Percentiles rank a stretch among this genome's conserved stretches.
These are phyloP conservation scores for Xylaria sp. DNA, from an alignment of 2,329 filamentous ascomycete genomes.

Conservation along the genomic window DNA sequence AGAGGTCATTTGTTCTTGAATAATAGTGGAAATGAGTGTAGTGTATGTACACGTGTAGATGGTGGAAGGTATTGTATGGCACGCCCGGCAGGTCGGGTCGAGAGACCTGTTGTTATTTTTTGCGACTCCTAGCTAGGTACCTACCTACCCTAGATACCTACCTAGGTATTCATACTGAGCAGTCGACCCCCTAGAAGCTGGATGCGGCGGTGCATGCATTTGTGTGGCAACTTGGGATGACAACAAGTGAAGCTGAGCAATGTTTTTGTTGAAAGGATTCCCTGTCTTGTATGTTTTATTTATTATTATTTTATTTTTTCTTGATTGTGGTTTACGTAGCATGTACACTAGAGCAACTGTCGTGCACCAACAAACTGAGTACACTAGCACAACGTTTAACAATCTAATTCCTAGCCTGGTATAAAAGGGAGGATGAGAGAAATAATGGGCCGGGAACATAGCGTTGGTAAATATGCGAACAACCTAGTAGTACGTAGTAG, in stretches of 20 bases:
- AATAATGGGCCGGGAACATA: not conserved
- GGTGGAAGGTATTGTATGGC: slow-evolving; percentile 7
- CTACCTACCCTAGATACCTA: not conserved
- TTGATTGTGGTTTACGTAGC: not conserved
- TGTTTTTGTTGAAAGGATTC: not conserved
- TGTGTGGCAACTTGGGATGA: slow-evolving; percentile 2
- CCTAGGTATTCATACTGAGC: too few relatives aligned
- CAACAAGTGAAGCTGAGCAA: not conserved
- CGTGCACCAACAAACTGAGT: not conserved
- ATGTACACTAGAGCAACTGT: not conserved
- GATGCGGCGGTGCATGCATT: slow-evolving; percentile 7
- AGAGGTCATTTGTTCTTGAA: slow-evolving; percentile 6
- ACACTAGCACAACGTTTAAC: not conserved
- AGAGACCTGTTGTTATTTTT: not conserved
- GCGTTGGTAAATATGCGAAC: not conserved
- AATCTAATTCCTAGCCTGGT: not conserved
- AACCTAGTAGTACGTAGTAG: too few relatives aligned
- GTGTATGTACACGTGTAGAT: slow-evolving; percentile 15
- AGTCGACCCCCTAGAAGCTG: too few relatives aligned
- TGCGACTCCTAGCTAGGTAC: not conserved
- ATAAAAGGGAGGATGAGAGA: slow-evolving; percentile 5
- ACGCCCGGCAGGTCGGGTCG: slow-evolving; percentile 31
- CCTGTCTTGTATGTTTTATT: not conserved
- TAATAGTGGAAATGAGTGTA: slow-evolving; percentile 4
- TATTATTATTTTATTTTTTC: too few relatives aligned